Evolutionary conservation across 1,284 basidiomycete species (phyloP).

Genomic region (Ceratobasidium sp.): DNA sequence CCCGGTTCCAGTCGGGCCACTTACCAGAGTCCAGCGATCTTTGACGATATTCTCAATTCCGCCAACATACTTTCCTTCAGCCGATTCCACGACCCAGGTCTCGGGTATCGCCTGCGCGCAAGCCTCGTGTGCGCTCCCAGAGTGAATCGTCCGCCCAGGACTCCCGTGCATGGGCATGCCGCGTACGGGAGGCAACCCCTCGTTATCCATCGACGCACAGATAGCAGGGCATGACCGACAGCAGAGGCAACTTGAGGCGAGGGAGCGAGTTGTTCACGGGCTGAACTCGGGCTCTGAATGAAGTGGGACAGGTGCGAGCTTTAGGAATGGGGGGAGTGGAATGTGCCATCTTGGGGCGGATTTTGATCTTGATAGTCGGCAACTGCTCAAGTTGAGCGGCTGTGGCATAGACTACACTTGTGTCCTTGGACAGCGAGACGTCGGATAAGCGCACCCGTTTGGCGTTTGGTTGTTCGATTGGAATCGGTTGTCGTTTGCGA

Average conservation of each 20-base stretch:
- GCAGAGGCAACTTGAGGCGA: slow-evolving; percentile 32
- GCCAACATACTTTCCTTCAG: slow-evolving; percentile 74
- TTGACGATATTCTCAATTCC: slow-evolving; percentile 89
- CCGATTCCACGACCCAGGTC: slow-evolving; percentile 83
- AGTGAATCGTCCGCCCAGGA: slow-evolving; percentile 61
- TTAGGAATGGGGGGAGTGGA: neutral
- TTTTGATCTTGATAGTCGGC: slow-evolving; percentile 32
- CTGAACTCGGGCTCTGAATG: slow-evolving; percentile 26
- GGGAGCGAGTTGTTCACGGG: slow-evolving; percentile 12
- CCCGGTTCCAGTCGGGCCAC: slow-evolving; percentile 52
- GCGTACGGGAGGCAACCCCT: slow-evolving; percentile 77
- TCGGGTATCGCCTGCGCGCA: slow-evolving; percentile 88
- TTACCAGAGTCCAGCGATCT: slow-evolving; percentile 90
- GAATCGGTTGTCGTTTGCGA: slow-evolving; percentile 45
- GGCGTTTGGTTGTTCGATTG: slow-evolving; percentile 2
- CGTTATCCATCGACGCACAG: slow-evolving; percentile 73
- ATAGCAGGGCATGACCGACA: slow-evolving; percentile 66
- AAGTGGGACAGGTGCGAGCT: neutral
- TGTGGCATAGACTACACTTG: neutral
- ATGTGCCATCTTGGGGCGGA: neutral
- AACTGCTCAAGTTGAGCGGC: slow-evolving; percentile 15
- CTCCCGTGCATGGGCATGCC: slow-evolving; percentile 68
- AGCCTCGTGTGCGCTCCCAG: slow-evolving; percentile 73
- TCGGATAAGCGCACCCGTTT: neutral
- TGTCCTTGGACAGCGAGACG: neutral